Evolutionary conservation across 352 stramenopile genomes (phyloP).

Genomic region (Phytopythium helicoides): DNA sequence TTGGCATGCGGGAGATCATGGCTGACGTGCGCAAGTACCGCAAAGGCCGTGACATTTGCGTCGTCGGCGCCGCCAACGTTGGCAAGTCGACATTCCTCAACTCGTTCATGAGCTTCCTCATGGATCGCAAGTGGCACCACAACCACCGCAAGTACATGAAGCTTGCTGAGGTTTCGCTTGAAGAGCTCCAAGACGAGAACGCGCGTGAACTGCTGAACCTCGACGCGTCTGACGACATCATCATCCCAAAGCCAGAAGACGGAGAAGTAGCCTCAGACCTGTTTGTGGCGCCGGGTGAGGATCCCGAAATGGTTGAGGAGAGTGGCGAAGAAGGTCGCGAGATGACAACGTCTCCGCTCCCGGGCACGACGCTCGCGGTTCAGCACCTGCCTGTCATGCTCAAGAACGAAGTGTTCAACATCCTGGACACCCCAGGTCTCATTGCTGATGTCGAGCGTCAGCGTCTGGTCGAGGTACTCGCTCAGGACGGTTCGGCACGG

Average conservation of each 20-base stretch:
- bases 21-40: slow-evolving; percentile 73
- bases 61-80: slow-evolving; percentile 91
- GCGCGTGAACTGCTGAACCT: slow-evolving; percentile 53
- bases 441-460: slow-evolving; percentile 79
- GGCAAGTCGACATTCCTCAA: slow-evolving; percentile 94
- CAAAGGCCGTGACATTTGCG: slow-evolving; percentile 85
- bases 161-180: slow-evolving; percentile 48
- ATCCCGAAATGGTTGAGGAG: slow-evolving; percentile 66
- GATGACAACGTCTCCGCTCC: slow-evolving; percentile 89
- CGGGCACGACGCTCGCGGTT: slow-evolving; percentile 88
- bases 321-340: slow-evolving; percentile 58
- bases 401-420: slow-evolving; percentile 80
- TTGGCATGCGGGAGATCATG: slow-evolving; percentile 87
- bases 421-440: slow-evolving; percentile 76
- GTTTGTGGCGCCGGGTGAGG: slow-evolving; percentile 54
- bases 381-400: slow-evolving; percentile 77
- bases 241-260: background rate
- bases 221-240: slow-evolving; percentile 30
- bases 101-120: slow-evolving; percentile 81
- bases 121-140: slow-evolving; percentile 81
- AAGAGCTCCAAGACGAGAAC: slow-evolving; percentile 48
- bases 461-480: slow-evolving; percentile 75
- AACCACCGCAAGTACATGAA: slow-evolving; percentile 89
- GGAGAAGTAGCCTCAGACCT: slow-evolving; percentile 14
- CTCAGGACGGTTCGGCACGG: slow-evolving; percentile 54